phyloP scores from a whole-genome alignment of 179 eudicot species.

The Silene noctiflora region DNA sequence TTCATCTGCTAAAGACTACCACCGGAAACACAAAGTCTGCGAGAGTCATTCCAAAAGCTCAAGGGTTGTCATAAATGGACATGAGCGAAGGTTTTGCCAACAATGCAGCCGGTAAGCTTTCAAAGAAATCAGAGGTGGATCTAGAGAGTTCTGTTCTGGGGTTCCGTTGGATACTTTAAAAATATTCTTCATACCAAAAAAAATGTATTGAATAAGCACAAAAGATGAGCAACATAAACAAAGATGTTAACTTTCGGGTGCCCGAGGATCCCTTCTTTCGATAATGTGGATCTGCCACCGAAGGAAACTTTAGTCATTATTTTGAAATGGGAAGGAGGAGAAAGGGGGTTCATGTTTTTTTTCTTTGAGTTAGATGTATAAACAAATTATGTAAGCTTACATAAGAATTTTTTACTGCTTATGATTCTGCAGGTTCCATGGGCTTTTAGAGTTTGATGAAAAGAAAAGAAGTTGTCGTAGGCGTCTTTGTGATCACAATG shows the following conservation, averaged over 20 bases:
- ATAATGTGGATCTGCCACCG: neutral
- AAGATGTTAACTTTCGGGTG: too few relatives aligned
- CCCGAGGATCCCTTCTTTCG: too few relatives aligned
- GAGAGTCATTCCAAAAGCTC: constrained; percentile 71
- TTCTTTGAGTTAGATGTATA: neutral
- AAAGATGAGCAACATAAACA: too few relatives aligned
- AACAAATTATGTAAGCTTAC: neutral
- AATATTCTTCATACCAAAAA: too few relatives aligned
- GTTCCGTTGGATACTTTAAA: too few relatives aligned
- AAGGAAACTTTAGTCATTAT: neutral
- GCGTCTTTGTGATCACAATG: constrained; percentile 92
- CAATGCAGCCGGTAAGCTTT: constrained; percentile 90
- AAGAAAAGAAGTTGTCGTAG: constrained; percentile 91
- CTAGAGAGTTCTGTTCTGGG: too few relatives aligned
- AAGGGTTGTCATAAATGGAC: constrained; percentile 65
- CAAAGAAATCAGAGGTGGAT: neutral
- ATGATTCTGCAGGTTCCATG: constrained; percentile 64
- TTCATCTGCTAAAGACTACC: constrained; percentile 86
- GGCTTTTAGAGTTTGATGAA: constrained; percentile 79
- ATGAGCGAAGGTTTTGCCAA: constrained; percentile 90
- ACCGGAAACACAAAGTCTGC: constrained; percentile 85
- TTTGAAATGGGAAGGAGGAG: too few relatives aligned
- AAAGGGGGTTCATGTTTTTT: neutral
- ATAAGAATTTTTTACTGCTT: constrained; percentile 1
- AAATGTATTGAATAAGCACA: too few relatives aligned